Percentiles rank a stretch among this genome's conserved stretches.
These are phyloP conservation scores for Diaporthe sp. DNA, from an alignment of 2,329 filamentous ascomycete species.

Conservation along the genomic window DNA sequence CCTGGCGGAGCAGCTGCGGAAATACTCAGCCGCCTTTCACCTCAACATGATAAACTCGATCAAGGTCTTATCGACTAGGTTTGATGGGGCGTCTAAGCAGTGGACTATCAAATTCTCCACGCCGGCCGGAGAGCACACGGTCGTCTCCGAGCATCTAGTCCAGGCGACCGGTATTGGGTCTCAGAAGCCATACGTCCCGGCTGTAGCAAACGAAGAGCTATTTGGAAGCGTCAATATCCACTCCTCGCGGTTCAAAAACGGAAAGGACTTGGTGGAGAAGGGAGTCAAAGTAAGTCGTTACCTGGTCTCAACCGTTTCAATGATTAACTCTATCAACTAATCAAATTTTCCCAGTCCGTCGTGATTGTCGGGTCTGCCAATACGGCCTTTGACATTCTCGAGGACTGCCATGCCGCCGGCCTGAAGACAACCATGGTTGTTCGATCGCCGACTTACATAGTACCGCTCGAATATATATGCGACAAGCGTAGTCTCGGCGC, in stretches of 20 bases:
- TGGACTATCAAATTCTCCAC: slow-evolving; percentile 54
- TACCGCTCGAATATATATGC: slow-evolving; percentile 50
- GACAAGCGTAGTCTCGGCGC: slow-evolving; percentile 47
- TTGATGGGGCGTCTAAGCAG: slow-evolving; percentile 39
- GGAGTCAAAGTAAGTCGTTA: slow-evolving; percentile 39
- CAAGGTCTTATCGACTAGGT: slow-evolving; percentile 50
- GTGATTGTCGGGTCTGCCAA: slow-evolving; percentile 56
- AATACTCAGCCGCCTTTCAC: slow-evolving; percentile 61
- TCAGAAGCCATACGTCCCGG: slow-evolving; percentile 55
- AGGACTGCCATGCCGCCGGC: slow-evolving; percentile 51
- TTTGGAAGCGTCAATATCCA: slow-evolving; percentile 62
- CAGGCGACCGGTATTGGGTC: slow-evolving; percentile 62
- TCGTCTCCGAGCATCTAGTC: slow-evolving; percentile 58
- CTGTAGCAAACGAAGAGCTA: slow-evolving; percentile 53
- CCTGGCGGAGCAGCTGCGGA: slow-evolving; percentile 62
- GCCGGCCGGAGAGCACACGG: slow-evolving; percentile 45
- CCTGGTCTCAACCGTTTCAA: not conserved
- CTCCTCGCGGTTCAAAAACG: slow-evolving; percentile 58
- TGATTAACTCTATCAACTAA: not conserved
- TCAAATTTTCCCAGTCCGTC: slow-evolving; percentile 44
- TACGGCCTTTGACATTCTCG: slow-evolving; percentile 56
- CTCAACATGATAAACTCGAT: slow-evolving; percentile 61
- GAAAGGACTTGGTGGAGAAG: slow-evolving; percentile 47
- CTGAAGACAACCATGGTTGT: slow-evolving; percentile 52
- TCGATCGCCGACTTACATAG: slow-evolving; percentile 52